Evolutionary conservation across 169 alveolate genomes (phyloP).

Genomic region (Eimeria sp.): DNA sequence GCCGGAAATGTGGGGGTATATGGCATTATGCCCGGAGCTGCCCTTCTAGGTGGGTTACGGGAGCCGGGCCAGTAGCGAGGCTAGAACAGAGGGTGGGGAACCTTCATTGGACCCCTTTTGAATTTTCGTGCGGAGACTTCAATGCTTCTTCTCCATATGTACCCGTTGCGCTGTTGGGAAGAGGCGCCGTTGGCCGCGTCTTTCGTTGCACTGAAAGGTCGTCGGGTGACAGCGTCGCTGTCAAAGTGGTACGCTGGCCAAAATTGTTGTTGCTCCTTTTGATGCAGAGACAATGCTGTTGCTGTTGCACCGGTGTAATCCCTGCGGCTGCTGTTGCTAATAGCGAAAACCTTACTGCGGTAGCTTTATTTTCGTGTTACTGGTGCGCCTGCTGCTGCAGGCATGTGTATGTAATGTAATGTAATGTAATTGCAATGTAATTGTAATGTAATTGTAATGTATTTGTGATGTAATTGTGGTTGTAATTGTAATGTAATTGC

Average conservation of each 20-base stretch:
- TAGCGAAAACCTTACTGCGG: background rate
- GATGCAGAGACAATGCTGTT: background rate
- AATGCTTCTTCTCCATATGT: conserved; percentile 60
- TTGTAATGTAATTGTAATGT: no score
- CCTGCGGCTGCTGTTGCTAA: background rate
- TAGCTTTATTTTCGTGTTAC: background rate
- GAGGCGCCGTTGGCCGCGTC: conserved; percentile 71
- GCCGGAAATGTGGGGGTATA: no score
- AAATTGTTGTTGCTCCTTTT: conserved; percentile 22
- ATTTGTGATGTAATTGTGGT: no score
- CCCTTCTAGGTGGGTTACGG: background rate
- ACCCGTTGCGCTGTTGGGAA: conserved; percentile 57
- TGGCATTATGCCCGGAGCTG: no score
- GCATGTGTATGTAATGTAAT: background rate
- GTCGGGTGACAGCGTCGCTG: conserved; percentile 51
- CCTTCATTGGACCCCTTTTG: background rate
- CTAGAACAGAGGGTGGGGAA: no score
- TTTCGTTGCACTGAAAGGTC: conserved; percentile 62
- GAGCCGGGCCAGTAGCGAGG: no score
- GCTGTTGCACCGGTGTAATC: background rate
- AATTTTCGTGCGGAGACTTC: conserved; percentile 12
- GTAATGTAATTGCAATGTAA: no score
- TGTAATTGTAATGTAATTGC: no score
- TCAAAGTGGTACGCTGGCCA: conserved; percentile 49
- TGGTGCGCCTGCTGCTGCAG: background rate